Conservation (phyloP, 768 basidiomycete genomes). For the Collybia mongolica region DNA sequence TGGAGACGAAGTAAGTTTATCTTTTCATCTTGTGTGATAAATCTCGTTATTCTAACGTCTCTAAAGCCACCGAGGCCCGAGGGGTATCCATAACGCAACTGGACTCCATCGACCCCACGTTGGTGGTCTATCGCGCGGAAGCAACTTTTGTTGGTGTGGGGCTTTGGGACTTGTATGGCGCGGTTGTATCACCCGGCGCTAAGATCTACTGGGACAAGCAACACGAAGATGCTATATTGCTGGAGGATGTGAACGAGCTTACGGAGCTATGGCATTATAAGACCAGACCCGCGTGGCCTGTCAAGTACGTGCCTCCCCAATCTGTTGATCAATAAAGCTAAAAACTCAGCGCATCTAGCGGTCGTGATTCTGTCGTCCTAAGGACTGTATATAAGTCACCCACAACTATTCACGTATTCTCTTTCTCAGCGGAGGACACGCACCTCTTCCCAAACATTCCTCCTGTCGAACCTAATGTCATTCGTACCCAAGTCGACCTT, state of each 20-base stretch:
- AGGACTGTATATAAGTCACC: conserved; percentile 98
- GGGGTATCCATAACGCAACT: conserved; percentile 95
- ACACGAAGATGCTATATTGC: conserved; percentile 79
- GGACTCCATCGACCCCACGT: conserved; percentile 94
- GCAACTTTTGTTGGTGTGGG: conserved; percentile 96
- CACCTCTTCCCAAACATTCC: conserved; percentile 80
- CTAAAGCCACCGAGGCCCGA: conserved; percentile 72
- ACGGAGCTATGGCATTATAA: conserved; percentile 94
- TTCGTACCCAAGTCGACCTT: conserved; percentile 95
- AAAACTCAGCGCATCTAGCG: conserved; percentile 43
- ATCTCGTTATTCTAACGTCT: conserved; percentile 7
- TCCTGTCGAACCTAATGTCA: conserved; percentile 68
- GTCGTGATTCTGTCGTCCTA: conserved; percentile 86
- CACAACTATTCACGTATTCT: conserved; percentile 91
- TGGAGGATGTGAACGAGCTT: conserved; percentile 89
- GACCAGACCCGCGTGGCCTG: conserved; percentile 91
- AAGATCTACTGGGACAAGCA: conserved; percentile 86
- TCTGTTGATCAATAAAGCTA: conserved; percentile 8
- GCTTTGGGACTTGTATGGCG: conserved; percentile 91
- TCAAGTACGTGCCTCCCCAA: conserved; percentile 59
- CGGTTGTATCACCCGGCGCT: conserved; percentile 84
- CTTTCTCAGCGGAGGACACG: conserved; percentile 89
- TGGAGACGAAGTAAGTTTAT: conserved; percentile 79
- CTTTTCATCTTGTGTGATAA: conserved; percentile 8
- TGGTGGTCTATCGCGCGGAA: conserved; percentile 95